Base-by-base conservation (phyloP, 2,329 filamentous ascomycete species). In the Paramyrothecium sp. region DNA sequence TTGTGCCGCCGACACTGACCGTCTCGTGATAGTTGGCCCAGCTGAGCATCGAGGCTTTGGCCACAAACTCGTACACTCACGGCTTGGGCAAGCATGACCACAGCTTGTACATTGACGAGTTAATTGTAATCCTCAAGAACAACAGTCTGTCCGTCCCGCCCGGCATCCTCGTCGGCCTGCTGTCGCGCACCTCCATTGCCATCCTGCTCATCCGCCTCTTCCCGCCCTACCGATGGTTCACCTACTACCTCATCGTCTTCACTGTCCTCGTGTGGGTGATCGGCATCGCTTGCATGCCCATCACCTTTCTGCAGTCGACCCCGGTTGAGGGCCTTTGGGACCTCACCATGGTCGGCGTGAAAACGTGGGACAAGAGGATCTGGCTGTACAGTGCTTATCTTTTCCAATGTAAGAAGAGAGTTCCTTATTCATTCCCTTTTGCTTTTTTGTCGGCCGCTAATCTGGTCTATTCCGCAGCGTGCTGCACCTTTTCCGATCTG, bases 401-500 rank as follows among this genome's bases (percentile, higher is more conserved):
- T 41, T 41, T 41, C n/a, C 34, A 41, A 41, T 41, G 34, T 41
- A n/a, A 41, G 34, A 11, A 41, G 34, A 41, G n/a, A 41, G n/a
- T 11, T 41, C 34, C n/a, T 11, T n/a, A 11, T 11, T 11, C 34
- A 41, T 41, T 51, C 20, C 17, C 30, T 53, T 13, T 41, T n/a
- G n/a, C n/a, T n/a, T n/a, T n/a, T n/a, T n/a, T n/a, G n/a, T n/a
- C n/a, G n/a, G n/a, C n/a, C n/a, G n/a, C n/a, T n/a, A n/a, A n/a
- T n/a, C n/a, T n/a, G n/a, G n/a, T n/a, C n/a, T n/a, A n/a, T n/a
- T n/a, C n/a, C 30, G 26, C 54, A 46, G 53, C 53, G 8, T 38
- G 55, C 12, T 53, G 33, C 30, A 58, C 56, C 1, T 30, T 60
- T 17, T 53, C 59, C 1, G 62, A 64, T 44, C 30, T 64, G 2